Evolutionary conservation across 2,329 filamentous ascomycete species (phyloP).

Genomic region (Amylocarpus encephaloides): DNA sequence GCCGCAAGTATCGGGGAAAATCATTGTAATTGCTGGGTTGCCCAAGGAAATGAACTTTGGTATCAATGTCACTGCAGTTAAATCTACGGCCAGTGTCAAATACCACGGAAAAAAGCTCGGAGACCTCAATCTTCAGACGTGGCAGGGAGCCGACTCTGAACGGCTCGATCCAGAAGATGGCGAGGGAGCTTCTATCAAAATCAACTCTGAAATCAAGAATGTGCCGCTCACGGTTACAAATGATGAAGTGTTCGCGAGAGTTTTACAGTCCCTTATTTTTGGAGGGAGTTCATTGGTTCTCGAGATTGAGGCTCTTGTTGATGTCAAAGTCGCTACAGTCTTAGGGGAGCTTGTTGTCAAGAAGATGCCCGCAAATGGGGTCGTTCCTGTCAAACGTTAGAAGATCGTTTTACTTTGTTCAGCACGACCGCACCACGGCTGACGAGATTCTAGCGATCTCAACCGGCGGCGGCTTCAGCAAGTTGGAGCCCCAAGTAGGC

Average conservation of each 20-base stretch:
- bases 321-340: constrained; percentile 74
- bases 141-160: constrained; percentile 81
- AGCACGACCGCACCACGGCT: constrained; percentile 29
- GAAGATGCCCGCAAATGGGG: constrained; percentile 77
- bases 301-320: constrained; percentile 71
- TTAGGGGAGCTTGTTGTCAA: constrained; percentile 76
- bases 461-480: constrained; percentile 41
- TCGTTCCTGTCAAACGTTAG: constrained; percentile 91
- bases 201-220: constrained; percentile 70
- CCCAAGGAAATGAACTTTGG: constrained; percentile 84
- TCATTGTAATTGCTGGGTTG: constrained; percentile 70
- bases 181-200: constrained; percentile 58
- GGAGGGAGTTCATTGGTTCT: constrained; percentile 62
- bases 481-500: constrained; percentile 57
- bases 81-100: constrained; percentile 72
- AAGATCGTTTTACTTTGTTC: constrained; percentile 47
- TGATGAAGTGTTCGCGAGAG: constrained; percentile 67
- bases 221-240: constrained; percentile 80
- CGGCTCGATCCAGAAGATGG: constrained; percentile 51
- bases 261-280: constrained; percentile 77
- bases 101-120: constrained; percentile 76
- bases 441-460: constrained; percentile 48
- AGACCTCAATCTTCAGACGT: constrained; percentile 68
- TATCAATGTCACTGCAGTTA: constrained; percentile 69
- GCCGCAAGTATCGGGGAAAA: constrained; percentile 75